Evolutionary conservation across 192 early-diverging fungal species (phyloP).

Genomic region (Coemansia sp.): DNA sequence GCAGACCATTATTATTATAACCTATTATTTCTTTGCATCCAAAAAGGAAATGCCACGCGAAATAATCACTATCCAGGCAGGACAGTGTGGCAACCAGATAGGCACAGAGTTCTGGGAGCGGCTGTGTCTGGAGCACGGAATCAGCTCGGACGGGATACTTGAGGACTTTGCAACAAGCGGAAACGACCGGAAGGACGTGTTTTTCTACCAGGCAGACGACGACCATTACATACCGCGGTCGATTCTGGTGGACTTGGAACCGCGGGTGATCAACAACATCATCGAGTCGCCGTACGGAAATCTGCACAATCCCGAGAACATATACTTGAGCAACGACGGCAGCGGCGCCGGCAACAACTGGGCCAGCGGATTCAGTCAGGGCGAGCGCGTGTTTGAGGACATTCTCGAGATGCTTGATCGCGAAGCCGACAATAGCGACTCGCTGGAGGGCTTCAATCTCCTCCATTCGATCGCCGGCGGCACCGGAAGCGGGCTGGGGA

Average conservation of each 20-base stretch:
- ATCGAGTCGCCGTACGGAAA: slow-evolving; percentile 83
- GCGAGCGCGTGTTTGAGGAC: slow-evolving; percentile 86
- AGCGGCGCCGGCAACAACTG: slow-evolving; percentile 98
- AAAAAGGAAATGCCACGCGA: slow-evolving; percentile 72
- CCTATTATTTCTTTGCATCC: too few species aligned
- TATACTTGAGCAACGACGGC: slow-evolving; percentile 87
- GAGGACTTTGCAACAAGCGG: slow-evolving; percentile 88
- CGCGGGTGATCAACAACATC: slow-evolving; percentile 92
- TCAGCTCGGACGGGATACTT: slow-evolving; percentile 89
- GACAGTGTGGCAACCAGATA: slow-evolving; percentile 99
- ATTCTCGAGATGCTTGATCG: slow-evolving; percentile 96
- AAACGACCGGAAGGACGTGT: slow-evolving; percentile 95
- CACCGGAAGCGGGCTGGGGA: slow-evolving; percentile 96
- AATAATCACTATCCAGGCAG: slow-evolving; percentile 95
- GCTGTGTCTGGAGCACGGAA: slow-evolving; percentile 94
- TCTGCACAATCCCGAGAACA: slow-evolving; percentile 97
- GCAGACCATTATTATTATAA: too few species aligned
- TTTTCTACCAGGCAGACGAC: slow-evolving; percentile 99
- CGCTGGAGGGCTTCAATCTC: slow-evolving; percentile 93
- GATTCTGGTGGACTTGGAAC: slow-evolving; percentile 90
- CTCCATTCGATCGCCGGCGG: slow-evolving; percentile 98
- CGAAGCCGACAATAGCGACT: slow-evolving; percentile 94
- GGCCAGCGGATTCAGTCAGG: slow-evolving; percentile 86
- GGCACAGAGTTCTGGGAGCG: slow-evolving; percentile 94
- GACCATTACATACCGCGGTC: slow-evolving; percentile 97